phyloP scores from a whole-genome alignment of 768 basidiomycete species.

The Leccinum boreale region DNA sequence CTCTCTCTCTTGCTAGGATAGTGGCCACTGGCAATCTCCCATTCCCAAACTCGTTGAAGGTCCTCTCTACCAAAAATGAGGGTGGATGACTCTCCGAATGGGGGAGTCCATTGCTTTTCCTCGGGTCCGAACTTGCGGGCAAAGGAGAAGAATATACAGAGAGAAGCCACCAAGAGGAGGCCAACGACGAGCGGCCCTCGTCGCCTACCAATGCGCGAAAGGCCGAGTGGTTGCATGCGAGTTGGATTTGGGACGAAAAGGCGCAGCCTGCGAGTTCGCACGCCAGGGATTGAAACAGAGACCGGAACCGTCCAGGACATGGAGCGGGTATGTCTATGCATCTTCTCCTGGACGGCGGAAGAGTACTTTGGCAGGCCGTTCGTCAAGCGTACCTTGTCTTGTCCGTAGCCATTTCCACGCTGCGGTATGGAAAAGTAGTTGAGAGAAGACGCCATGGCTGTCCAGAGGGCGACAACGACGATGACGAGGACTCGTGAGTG shows the following conservation, averaged over 20 bases:
- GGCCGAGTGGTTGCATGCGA: slow-evolving; percentile 54
- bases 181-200: slow-evolving; percentile 53
- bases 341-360: slow-evolving; percentile 65
- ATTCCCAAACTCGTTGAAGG: slow-evolving; percentile 88
- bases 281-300: slow-evolving; percentile 57
- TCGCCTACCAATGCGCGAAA: slow-evolving; percentile 56
- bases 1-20: slow-evolving; percentile 81
- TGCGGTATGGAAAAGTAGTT: slow-evolving; percentile 46
- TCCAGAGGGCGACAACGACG: slow-evolving; percentile 11
- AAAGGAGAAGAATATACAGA: slow-evolving; percentile 60
- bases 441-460: slow-evolving; percentile 43
- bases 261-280: slow-evolving; percentile 52
- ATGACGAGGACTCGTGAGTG: slow-evolving; percentile 17
- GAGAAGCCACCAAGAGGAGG: slow-evolving; percentile 41
- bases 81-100: slow-evolving; percentile 61
- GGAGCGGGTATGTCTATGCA: slow-evolving; percentile 42
- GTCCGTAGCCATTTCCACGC: slow-evolving; percentile 42
- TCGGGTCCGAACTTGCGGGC: slow-evolving; percentile 58
- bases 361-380: slow-evolving; percentile 48
- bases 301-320: slow-evolving; percentile 59
- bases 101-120: slow-evolving; percentile 61
- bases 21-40: slow-evolving; percentile 93
- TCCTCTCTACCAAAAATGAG: slow-evolving; percentile 76
- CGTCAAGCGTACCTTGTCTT: slow-evolving; percentile 40
- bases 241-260: slow-evolving; percentile 59